phyloP scores from a whole-genome alignment of 495 filamentous ascomycete genomes.

The Elaphomyces granulatus region DNA sequence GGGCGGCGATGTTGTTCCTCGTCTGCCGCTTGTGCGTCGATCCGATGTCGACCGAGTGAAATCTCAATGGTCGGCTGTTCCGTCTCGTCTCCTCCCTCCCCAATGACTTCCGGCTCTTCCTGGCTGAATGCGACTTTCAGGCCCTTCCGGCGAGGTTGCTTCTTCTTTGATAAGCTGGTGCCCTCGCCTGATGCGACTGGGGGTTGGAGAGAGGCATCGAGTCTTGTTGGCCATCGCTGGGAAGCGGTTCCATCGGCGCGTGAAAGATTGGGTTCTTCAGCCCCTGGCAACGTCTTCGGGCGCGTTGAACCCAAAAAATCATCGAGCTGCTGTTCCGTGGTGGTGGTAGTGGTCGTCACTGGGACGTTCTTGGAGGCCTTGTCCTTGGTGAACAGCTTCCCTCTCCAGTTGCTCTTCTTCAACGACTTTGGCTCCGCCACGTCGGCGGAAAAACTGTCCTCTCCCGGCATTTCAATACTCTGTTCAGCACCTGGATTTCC shows the following conservation, averaged over 20 bases:
- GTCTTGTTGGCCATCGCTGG: slow-evolving; percentile 15
- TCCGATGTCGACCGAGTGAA: slow-evolving; percentile 33
- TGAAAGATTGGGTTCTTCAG: background rate
- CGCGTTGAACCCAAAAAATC: slow-evolving; percentile 30
- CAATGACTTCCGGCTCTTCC: slow-evolving; percentile 59
- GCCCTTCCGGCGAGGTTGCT: slow-evolving; percentile 39
- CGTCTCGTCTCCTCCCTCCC: slow-evolving; percentile 74
- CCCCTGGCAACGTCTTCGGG: slow-evolving; percentile 9
- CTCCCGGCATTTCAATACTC: background rate
- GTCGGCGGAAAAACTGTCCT: slow-evolving; percentile 1
- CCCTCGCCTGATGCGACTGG: slow-evolving; percentile 9
- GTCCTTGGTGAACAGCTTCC: slow-evolving; percentile 35
- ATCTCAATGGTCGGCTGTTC: slow-evolving; percentile 56
- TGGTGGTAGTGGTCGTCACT: too few species aligned
- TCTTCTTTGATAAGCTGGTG: slow-evolving; percentile 11
- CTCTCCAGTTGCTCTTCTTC: slow-evolving; percentile 32
- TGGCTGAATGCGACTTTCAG: slow-evolving; percentile 58
- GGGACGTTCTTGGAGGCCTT: slow-evolving; percentile 18
- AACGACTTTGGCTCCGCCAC: slow-evolving; percentile 21
- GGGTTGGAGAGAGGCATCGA: slow-evolving; percentile 12
- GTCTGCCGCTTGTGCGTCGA: slow-evolving; percentile 17
- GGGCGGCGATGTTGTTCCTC: slow-evolving; percentile 3
- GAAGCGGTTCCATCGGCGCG: slow-evolving; percentile 3
- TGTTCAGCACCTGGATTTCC: too few species aligned
- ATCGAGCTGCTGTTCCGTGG: slow-evolving; percentile 31